phyloP scores from a whole-genome alignment of 805 yeast genomes.

The Kazachstania psychrophila region DNA sequence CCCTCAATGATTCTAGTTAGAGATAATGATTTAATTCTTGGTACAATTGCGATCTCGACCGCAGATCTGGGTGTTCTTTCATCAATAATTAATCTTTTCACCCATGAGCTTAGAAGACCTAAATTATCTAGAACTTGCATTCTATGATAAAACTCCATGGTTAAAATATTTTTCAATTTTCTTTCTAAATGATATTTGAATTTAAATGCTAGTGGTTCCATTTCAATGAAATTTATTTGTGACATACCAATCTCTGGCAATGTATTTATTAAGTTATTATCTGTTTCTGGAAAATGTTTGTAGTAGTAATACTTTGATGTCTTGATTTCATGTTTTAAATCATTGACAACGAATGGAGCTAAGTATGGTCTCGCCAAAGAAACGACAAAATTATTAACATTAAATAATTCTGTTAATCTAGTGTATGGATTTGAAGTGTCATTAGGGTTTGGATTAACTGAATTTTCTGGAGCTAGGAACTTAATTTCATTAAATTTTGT shows the following conservation, averaged over 20 bases:
- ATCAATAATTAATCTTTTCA: constrained; percentile 74
- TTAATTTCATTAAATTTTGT: constrained; percentile 19
- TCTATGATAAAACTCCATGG: constrained; percentile 78
- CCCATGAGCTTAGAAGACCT: constrained; percentile 60
- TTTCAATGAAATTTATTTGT: constrained; percentile 27
- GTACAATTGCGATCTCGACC: constrained; percentile 83
- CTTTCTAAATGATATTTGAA: constrained; percentile 30
- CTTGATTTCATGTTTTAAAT: constrained; percentile 59
- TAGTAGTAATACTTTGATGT: constrained; percentile 31
- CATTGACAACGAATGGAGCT: constrained; percentile 81
- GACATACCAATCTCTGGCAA: constrained; percentile 19
- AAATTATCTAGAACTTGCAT: constrained; percentile 69
- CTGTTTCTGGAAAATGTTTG: constrained; percentile 33
- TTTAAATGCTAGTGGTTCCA: constrained; percentile 30
- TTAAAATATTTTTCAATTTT: constrained; percentile 45
- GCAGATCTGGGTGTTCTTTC: constrained; percentile 76
- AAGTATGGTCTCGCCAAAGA: constrained; percentile 89
- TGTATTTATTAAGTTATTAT: constrained; percentile 12
- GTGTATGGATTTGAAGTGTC: constrained; percentile 67
- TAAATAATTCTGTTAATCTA: constrained; percentile 81
- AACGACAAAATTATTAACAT: constrained; percentile 86
- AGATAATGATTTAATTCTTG: constrained; percentile 65
- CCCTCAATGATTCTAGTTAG: constrained; percentile 73
- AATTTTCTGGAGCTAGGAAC: constrained; percentile 40
- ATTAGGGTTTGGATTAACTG: constrained; percentile 30